These are phyloP conservation scores for Botrytis galanthina DNA, from an alignment of 2,329 filamentous ascomycete genomes.

Conservation along the genomic window DNA sequence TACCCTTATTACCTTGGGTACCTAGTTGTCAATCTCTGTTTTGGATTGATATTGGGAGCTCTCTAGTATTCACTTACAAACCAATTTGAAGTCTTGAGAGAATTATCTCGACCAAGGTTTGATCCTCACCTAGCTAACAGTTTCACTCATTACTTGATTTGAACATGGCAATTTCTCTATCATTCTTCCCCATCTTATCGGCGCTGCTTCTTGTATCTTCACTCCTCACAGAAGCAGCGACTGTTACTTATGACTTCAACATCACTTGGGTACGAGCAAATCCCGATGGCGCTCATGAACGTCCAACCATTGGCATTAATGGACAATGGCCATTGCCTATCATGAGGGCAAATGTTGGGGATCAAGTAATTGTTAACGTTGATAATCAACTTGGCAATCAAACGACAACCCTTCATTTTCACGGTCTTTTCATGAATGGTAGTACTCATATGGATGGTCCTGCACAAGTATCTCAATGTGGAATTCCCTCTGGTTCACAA, in stretches of 20 bases:
- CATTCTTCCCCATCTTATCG: constrained; percentile 42
- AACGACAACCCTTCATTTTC: constrained; percentile 64
- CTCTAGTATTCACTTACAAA: background rate
- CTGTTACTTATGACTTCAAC: constrained; percentile 62
- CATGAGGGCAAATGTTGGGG: constrained; percentile 62
- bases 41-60: background rate
- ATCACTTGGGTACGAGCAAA: constrained; percentile 70
- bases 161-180: constrained; percentile 45
- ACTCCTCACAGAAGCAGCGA: constrained; percentile 44
- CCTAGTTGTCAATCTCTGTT: too few relatives aligned
- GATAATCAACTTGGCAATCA: constrained; percentile 50
- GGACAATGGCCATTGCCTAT: constrained; percentile 70
- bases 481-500: constrained; percentile 59
- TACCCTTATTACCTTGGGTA: background rate
- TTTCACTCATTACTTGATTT: background rate
- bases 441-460: constrained; percentile 70
- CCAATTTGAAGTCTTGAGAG: background rate
- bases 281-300: constrained; percentile 64
- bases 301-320: constrained; percentile 75
- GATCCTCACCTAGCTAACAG: background rate
- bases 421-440: constrained; percentile 68
- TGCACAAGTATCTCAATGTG: constrained; percentile 62
- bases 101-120: background rate
- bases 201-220: constrained; percentile 34
- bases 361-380: constrained; percentile 47